Percentiles rank a stretch among this genome's conserved stretches.
Evolutionary conservation across 2,329 filamentous ascomycete genomes (phyloP).

Genomic region (Sarocladium strictum): DNA sequence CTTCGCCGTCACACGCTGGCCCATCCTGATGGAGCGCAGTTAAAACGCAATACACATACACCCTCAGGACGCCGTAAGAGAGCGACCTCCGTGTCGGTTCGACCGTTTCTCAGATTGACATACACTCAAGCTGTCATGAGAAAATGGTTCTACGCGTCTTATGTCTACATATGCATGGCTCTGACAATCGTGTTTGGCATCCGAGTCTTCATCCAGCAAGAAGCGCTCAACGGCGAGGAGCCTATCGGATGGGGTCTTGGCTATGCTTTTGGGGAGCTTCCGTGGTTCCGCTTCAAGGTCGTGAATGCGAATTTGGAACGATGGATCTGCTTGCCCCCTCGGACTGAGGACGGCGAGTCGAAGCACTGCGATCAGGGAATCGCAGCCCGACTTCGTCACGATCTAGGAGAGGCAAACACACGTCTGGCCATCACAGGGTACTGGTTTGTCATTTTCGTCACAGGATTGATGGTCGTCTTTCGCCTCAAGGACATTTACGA

Average conservation of each 20-base stretch:
- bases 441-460: conserved; percentile 61
- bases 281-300: conserved; percentile 65
- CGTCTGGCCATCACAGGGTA: conserved; percentile 73
- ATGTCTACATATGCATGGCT: conserved; percentile 65
- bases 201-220: conserved; percentile 59
- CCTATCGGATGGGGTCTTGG: conserved; percentile 89
- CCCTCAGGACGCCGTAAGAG: conserved; percentile 61
- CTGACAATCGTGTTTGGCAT: conserved; percentile 65
- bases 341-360: conserved; percentile 20
- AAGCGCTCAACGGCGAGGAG: conserved; percentile 67
- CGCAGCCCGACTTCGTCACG: conserved; percentile 60
- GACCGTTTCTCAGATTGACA: conserved; percentile 75
- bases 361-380: conserved; percentile 47
- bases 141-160: conserved; percentile 79
- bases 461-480: conserved; percentile 70
- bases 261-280: conserved; percentile 78
- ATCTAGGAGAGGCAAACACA: conserved; percentile 71
- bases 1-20: conserved; percentile 49
- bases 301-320: conserved; percentile 60
- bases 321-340: conserved; percentile 69
- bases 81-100: conserved; percentile 55
- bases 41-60: conserved; percentile 44
- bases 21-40: conserved; percentile 26
- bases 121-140: conserved; percentile 67
- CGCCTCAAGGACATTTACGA: conserved; percentile 71